Percentiles rank a stretch among this genome's conserved stretches.
Conservation (phyloP, 139 green algal genomes). For the Tetraselmis striata region DNA sequence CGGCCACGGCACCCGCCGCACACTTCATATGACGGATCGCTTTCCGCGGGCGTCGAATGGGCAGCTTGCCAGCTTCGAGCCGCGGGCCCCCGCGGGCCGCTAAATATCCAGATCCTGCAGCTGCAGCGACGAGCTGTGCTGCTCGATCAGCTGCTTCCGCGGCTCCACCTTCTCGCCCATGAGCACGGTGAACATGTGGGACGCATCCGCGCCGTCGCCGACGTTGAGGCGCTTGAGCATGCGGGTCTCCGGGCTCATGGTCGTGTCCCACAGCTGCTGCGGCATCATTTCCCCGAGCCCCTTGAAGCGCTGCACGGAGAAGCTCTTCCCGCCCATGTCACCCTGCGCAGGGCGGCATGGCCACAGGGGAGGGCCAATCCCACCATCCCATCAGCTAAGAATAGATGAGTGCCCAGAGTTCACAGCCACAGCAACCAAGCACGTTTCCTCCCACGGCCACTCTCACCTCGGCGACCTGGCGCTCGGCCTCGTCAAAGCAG, state of each 20-base stretch:
- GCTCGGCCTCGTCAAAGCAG: slow-evolving; percentile 35
- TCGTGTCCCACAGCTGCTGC: slow-evolving; percentile 95
- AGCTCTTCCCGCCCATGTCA: neutral
- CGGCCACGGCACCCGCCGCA: too few relatives aligned
- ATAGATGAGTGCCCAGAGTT: too few relatives aligned
- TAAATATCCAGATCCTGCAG: slow-evolving; percentile 61
- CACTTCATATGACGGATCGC: too few relatives aligned
- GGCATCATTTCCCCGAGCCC: slow-evolving; percentile 99
- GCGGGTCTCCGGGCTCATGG: slow-evolving; percentile 77
- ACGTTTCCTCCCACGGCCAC: too few relatives aligned
- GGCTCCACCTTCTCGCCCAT: slow-evolving; percentile 84
- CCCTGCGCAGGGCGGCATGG: neutral
- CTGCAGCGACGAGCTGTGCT: slow-evolving; percentile 30
- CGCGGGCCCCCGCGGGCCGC: too few relatives aligned
- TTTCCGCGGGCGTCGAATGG: too few relatives aligned
- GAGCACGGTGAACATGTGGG: slow-evolving; percentile 71
- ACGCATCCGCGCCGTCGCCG: slow-evolving; percentile 76
- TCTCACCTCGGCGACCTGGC: neutral
- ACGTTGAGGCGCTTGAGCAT: slow-evolving; percentile 57
- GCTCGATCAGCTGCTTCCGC: slow-evolving; percentile 54
- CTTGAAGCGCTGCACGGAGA: slow-evolving; percentile 88
- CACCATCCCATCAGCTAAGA: too few relatives aligned
- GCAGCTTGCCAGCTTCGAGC: too few relatives aligned
- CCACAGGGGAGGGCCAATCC: neutral
- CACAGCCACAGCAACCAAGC: too few relatives aligned